Evolutionary conservation across 1,284 basidiomycete species (phyloP), one percentile per base, ranked within the genome.

Genomic region (Schizophyllum commune): DNA sequence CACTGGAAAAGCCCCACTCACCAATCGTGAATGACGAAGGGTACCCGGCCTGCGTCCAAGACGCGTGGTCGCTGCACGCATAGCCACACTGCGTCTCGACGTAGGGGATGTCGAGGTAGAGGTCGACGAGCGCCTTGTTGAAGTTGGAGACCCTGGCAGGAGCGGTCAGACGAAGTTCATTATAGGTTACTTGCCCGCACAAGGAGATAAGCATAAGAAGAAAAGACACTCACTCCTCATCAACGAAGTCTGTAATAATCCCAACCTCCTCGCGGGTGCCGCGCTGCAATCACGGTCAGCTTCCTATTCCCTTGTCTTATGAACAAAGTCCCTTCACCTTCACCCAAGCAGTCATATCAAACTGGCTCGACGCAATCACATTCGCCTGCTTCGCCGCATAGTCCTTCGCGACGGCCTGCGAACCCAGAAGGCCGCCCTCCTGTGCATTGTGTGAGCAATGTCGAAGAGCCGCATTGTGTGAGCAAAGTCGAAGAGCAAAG

Each of bases 341-440:
- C 68, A 99, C 92, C 88, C 93, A 99, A 61, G 96, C 96, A 54
- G 92, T 94, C 92, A 96, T 96, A 73, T 96, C 94, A 74, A 92
- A 94, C 88, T 91, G 89, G 67, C 92, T 87, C 94, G 97, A 97
- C 53, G 89, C 94, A 70, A 89, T 78, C 62, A 98, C 91, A 66
- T 89, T 83, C 57, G 82, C 78, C 7, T 75, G 77, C 61, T 79
- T 77, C 21, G 77, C 72, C 67, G 85, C 85, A 71, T 98, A 99
- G 60, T 82, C 79, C 67, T 82, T 79, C 33, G 94, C 95, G 56
- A 99, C 85, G 9, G 93, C 96, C 72, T 97, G 94, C 53, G 91
- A 94, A 52, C 96, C 96, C 60, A 99, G 87, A 34, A 98, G 82
- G n/a, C 96, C 96, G 55, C 89, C 91, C 77, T 97, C 94, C 89